Evolutionary conservation across 345 rosid species (phyloP).

Genomic region (Eucalyptus viminalis): DNA sequence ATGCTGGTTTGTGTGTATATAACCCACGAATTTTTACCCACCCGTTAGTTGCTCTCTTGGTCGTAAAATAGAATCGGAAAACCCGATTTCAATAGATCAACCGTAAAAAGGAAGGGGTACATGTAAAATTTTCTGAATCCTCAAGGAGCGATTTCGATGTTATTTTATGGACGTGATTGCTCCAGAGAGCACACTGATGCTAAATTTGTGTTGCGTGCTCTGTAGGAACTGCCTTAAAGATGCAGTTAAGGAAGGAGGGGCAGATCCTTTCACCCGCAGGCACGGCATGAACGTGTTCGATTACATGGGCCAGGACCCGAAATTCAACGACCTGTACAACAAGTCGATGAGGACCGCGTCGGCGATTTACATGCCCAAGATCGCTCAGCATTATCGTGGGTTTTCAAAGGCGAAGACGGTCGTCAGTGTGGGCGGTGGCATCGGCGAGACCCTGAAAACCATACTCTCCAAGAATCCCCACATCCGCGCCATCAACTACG

Average conservation of each 20-base stretch:
- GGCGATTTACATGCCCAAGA: neutral
- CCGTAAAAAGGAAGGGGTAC: neutral
- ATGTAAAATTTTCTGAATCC: neutral
- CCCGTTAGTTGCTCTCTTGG: neutral
- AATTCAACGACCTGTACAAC: neutral
- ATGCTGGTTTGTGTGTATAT: neutral
- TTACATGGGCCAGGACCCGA: neutral
- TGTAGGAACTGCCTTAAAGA: neutral
- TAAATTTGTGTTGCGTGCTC: neutral
- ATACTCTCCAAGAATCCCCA: neutral
- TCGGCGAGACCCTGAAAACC: neutral
- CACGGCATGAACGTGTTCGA: neutral
- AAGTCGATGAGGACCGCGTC: neutral
- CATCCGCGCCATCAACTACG: constrained; percentile 12
- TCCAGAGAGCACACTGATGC: neutral
- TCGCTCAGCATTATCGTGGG: neutral
- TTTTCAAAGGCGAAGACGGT: neutral
- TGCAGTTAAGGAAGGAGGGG: neutral
- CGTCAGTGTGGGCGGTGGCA: neutral
- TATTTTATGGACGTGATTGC: neutral
- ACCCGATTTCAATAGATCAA: neutral
- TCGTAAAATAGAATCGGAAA: neutral
- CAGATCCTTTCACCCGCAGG: neutral
- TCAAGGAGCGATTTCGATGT: neutral
- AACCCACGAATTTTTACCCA: neutral